Base-by-base conservation (phyloP, 2,329 filamentous ascomycete species). In the Sporothrix pseudoabietina region DNA sequence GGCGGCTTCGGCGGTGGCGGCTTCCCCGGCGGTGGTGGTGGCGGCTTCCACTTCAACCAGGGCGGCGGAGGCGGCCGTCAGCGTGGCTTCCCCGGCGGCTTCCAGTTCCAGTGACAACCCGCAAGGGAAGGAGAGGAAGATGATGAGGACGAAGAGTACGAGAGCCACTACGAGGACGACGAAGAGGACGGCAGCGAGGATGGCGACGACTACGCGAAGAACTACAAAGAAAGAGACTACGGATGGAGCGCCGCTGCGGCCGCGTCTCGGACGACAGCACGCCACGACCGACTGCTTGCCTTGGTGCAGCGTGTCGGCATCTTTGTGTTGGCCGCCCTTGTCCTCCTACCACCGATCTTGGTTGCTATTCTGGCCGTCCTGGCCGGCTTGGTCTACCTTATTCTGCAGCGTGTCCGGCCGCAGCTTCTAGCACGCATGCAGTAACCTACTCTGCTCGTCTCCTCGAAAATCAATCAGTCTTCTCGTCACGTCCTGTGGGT, bases 11-110 rank as follows among this genome's bases (percentile, higher is more conserved):
- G 84, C 8, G 85, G 86, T 22, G 87, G 71, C 16, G 75, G 87
- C 26, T 84, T 84, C 79, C 81, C 79, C 9, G 80, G 81, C n/a
- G 84, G 87, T 49, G 85, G 86, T 75, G 81, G 71, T 3, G 69
- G 71, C 74, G 91, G 90, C 81, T 85, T 86, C 55, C 66, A 44
- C 76, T 91, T 91, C 78, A 85, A 79, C 73, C 81, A 81, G 7
- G 55, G 54, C 39, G 71, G 71, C 52, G 82, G 81, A 65, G 79
- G 80, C 54, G 71, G 63, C 12, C 63, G 49, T 63, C 78, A 81
- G 74, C 79, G 83, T 14, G 75, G 83, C 39, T 83, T 79, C 76
- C 78, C 79, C 12, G 78, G 79, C 52, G 80, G 81, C 57, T 84
- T 83, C 79, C 81, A 85, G 73, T 87, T 84, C 79, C 83, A 82